Conservation (phyloP, 306 rosid species). For the Corylus heterophylla region DNA sequence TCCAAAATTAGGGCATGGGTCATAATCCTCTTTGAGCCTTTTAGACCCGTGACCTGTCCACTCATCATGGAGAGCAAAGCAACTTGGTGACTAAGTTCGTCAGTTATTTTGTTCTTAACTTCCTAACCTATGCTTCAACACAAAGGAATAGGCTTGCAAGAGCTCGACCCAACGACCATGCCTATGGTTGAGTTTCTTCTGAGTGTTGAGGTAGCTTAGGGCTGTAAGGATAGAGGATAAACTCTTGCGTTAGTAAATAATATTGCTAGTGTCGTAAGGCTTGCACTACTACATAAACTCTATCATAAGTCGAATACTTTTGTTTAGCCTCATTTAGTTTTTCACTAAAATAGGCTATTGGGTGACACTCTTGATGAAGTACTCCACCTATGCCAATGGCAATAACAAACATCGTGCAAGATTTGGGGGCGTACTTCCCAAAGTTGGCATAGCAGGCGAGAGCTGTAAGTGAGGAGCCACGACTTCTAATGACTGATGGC, state of each 20-base stretch:
- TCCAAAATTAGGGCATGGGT: background rate
- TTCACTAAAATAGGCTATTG: background rate
- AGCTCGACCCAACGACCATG: background rate
- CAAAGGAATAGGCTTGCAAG: background rate
- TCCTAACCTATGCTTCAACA: background rate
- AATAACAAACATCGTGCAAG: no score
- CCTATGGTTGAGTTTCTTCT: background rate
- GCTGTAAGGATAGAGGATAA: background rate
- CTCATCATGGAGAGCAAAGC: background rate
- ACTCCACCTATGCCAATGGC: background rate
- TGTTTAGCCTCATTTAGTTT: background rate
- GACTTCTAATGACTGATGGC: no score
- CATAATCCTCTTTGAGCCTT: background rate
- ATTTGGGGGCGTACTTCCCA: no score
- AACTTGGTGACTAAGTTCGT: background rate
- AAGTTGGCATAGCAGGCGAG: no score
- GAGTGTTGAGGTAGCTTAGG: background rate
- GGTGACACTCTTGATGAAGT: background rate
- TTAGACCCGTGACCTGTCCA: background rate
- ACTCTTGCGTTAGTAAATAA: background rate
- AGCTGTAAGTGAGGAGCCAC: no score
- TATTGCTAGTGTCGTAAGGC: background rate
- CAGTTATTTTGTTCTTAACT: background rate
- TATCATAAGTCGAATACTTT: background rate
- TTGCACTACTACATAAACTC: background rate